Evolutionary conservation across 2,329 filamentous ascomycete genomes (phyloP).

Genomic region (Diatrype stigma): DNA sequence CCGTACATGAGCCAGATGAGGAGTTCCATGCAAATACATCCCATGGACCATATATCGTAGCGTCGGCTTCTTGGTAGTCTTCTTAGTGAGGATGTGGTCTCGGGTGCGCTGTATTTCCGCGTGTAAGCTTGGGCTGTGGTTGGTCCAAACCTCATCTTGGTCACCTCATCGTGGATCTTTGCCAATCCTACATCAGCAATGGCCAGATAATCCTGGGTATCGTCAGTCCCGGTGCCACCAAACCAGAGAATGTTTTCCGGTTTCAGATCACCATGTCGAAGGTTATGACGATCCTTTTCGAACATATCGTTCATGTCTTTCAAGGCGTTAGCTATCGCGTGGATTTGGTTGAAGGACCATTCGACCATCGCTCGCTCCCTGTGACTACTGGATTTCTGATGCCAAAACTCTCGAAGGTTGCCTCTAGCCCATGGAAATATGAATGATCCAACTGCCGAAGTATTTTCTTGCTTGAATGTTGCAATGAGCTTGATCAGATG

Average conservation of each 20-base stretch:
- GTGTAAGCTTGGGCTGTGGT: background rate
- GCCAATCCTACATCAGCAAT: background rate
- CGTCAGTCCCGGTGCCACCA: background rate
- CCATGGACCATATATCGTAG: background rate
- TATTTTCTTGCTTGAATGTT: background rate
- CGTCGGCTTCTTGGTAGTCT: background rate
- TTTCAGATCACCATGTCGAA: background rate
- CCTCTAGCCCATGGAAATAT: background rate
- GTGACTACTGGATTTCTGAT: background rate
- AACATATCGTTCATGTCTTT: background rate
- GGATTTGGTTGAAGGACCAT: background rate
- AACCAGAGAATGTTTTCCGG: background rate
- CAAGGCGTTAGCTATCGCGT: background rate
- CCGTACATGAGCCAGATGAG: background rate
- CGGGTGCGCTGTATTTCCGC: background rate
- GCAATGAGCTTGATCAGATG: background rate
- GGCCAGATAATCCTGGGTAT: background rate
- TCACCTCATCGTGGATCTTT: background rate
- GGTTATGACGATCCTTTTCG: too few relatives aligned
- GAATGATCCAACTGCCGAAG: background rate
- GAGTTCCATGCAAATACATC: background rate
- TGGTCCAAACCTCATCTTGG: background rate
- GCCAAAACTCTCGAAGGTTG: background rate
- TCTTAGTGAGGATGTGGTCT: background rate
- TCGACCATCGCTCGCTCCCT: background rate